Conservation (phyloP, 108 stramenopile genomes). For the Skeletonema grethae region DNA sequence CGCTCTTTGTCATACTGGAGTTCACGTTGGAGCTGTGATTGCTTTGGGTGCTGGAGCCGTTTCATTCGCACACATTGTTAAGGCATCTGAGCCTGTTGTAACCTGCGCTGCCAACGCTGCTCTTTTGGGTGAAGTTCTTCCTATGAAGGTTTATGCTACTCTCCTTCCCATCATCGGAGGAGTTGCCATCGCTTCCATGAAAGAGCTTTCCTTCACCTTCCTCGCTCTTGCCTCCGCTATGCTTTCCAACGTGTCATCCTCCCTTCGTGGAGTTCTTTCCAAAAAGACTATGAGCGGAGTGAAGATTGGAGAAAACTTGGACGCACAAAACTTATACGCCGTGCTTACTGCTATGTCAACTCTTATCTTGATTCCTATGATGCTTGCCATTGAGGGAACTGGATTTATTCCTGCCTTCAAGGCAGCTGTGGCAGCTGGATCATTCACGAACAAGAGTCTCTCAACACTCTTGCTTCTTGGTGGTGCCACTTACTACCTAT, state of each 20-base stretch:
- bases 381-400: constrained; percentile 91
- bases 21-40: constrained; percentile 96
- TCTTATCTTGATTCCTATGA: constrained; percentile 85
- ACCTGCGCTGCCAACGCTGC: constrained; percentile 92
- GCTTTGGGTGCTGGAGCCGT: constrained; percentile 98
- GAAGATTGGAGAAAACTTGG: constrained; percentile 96
- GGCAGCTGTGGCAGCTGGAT: constrained; percentile 78
- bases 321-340: constrained; percentile 96
- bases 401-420: constrained; percentile 82
- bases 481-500: constrained; percentile 95
- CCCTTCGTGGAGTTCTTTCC: constrained; percentile 94
- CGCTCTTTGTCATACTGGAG: constrained; percentile 96
- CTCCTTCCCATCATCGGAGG: constrained; percentile 97
- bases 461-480: constrained; percentile 55
- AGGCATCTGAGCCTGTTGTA: constrained; percentile 98
- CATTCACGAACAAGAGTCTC: constrained; percentile 70
- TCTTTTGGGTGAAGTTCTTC: constrained; percentile 87
- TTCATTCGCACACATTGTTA: constrained; percentile 99
- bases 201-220: constrained; percentile 96
- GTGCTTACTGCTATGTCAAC: constrained; percentile 97
- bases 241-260: constrained; percentile 96
- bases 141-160: constrained; percentile 87
- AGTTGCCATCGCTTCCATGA: constrained; percentile 96
- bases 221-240: constrained; percentile 95
- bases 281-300: constrained; percentile 94